These are phyloP conservation scores for Scleroderma citrinum DNA, from an alignment of 768 basidiomycete species.

Conservation along the genomic window DNA sequence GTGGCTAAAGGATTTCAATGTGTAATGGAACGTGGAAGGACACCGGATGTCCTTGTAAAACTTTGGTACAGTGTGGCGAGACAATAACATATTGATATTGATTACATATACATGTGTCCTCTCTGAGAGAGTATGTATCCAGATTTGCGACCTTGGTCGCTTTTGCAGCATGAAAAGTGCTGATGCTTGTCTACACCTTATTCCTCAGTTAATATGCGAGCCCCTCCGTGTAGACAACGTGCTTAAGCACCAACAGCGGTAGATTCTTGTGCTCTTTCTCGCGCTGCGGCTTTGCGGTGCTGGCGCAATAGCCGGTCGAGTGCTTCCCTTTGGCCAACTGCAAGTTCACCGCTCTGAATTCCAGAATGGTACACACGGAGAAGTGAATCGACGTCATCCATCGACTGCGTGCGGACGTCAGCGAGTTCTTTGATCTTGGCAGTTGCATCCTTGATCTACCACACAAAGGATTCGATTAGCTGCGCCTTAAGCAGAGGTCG, in stretches of 20 bases:
- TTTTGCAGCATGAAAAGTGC: neutral
- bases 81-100: neutral
- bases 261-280: slow-evolving; percentile 6
- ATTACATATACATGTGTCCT: neutral
- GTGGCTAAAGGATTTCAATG: slow-evolving; percentile 56
- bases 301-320: slow-evolving; percentile 80
- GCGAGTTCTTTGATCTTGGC: slow-evolving; percentile 99
- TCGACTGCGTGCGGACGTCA: slow-evolving; percentile 95
- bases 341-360: slow-evolving; percentile 86
- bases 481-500: neutral
- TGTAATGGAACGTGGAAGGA: slow-evolving; percentile 2
- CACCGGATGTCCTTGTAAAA: too few species aligned
- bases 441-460: slow-evolving; percentile 93
- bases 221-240: too few species aligned
- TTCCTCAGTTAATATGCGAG: neutral
- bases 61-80: neutral
- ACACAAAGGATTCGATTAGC: neutral
- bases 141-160: neutral
- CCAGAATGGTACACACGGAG: slow-evolving; percentile 94
- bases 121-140: neutral
- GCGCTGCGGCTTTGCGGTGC: slow-evolving; percentile 45
- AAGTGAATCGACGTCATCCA: slow-evolving; percentile 98
- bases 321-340: slow-evolving; percentile 86
- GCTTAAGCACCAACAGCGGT: neutral
- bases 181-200: neutral